Percentiles rank a stretch among this genome's conserved stretches.
Conservation (phyloP, 2,329 filamentous ascomycete species). For the Hirsutella minnesotensis region DNA sequence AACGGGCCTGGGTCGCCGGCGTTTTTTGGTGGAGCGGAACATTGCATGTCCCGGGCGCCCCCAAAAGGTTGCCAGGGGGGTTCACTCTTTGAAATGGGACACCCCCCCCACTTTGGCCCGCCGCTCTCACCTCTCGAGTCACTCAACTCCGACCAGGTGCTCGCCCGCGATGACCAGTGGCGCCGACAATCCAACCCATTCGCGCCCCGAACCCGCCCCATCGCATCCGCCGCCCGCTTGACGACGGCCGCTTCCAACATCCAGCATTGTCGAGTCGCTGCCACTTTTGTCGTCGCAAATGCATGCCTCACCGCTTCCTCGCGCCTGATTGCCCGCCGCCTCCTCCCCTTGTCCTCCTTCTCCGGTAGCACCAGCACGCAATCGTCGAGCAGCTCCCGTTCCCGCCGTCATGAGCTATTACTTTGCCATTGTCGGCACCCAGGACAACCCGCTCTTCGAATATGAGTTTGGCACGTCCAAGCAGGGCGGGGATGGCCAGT, state of each 20-base stretch:
- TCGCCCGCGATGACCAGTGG: no score
- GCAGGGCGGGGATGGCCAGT: constrained; percentile 82
- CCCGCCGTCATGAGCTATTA: constrained; percentile 76
- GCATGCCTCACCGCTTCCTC: background rate
- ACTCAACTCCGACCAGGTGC: no score
- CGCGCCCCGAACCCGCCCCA: no score
- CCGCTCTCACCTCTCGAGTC: no score
- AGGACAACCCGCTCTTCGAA: constrained; percentile 93
- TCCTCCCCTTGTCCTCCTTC: background rate
- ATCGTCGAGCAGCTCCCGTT: background rate
- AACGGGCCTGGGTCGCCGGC: background rate
- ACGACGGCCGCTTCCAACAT: background rate
- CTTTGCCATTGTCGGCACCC: constrained; percentile 91
- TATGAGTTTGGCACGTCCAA: constrained; percentile 96
- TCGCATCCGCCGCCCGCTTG: no score
- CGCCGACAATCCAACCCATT: no score
- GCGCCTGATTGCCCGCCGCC: no score
- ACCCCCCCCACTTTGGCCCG: no score
- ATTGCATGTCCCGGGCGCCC: constrained; percentile 13
- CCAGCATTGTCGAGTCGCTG: no score
- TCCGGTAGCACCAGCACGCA: background rate
- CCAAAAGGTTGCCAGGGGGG: no score
- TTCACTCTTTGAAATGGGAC: background rate
- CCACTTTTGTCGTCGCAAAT: background rate
- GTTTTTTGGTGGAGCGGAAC: constrained; percentile 14